Percentiles rank a stretch among this genome's conserved stretches.
phyloP scores from a whole-genome alignment of 2,329 filamentous ascomycete genomes.

The Ophiostoma montium region DNA sequence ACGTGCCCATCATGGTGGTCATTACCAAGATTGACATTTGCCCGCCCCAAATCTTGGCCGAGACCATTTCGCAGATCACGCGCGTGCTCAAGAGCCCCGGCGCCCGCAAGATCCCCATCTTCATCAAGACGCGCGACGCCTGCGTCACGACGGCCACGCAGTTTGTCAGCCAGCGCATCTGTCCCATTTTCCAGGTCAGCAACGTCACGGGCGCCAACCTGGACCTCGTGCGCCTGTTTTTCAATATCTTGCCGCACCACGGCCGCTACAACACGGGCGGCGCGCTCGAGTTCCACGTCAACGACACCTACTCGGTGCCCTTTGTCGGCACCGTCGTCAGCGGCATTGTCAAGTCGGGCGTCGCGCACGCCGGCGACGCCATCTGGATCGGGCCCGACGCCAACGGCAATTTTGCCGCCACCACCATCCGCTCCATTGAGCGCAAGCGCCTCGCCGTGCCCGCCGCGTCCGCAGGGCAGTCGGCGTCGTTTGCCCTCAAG shows the following conservation, averaged over 20 bases:
- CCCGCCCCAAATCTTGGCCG: constrained; percentile 83
- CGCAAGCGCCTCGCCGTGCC: constrained; percentile 83
- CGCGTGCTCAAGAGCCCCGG: constrained; percentile 90
- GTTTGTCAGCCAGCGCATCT: constrained; percentile 89
- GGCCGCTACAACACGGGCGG: constrained; percentile 81
- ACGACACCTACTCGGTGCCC: constrained; percentile 95
- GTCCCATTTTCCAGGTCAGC: constrained; percentile 93
- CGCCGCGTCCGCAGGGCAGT: constrained; percentile 80
- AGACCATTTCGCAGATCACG: constrained; percentile 82
- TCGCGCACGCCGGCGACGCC: constrained; percentile 79
- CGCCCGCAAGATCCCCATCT: constrained; percentile 87
- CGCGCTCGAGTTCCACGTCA: constrained; percentile 88
- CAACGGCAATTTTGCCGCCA: constrained; percentile 76
- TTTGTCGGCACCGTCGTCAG: constrained; percentile 95
- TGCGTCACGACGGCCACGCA: constrained; percentile 92
- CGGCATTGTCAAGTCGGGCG: constrained; percentile 77
- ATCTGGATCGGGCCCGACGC: constrained; percentile 84
- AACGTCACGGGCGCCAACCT: constrained; percentile 91
- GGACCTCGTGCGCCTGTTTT: constrained; percentile 78
- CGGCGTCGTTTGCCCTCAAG: constrained; percentile 80
- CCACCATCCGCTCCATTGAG: constrained; percentile 83
- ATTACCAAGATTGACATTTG: constrained; percentile 98
- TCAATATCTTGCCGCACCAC: constrained; percentile 91
- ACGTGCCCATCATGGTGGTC: constrained; percentile 95
- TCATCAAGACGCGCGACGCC: constrained; percentile 82